Base-by-base conservation (phyloP, 2,329 filamentous ascomycete species). In the Byssothecium circinans region DNA sequence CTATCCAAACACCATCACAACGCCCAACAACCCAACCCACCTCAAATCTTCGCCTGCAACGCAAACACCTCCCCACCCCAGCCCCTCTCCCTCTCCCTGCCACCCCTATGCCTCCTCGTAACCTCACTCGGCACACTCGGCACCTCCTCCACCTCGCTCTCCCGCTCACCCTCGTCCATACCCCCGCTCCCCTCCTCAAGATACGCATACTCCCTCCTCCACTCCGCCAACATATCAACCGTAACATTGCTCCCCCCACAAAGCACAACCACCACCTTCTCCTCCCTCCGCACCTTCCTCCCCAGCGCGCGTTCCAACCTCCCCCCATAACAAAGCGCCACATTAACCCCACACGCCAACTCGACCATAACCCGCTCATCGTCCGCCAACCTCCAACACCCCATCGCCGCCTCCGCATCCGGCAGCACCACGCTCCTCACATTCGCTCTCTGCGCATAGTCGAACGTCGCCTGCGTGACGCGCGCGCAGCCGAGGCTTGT, bases 351-450 rank as follows among this genome's bases (percentile, higher is more conserved):
- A 67, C 92, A 96, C 0, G 91, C 85, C 29, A 87, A 77, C 74
- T 97, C 92, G 2, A 96, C 89, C 47, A 96, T 75, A 47, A 92
- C 74, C 20, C 87, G 76, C 59, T 91, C 88, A 51, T 95, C 90
- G 56, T 96, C 88, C 8, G 89, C 86, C 52, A 96, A 85, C 19
- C 82, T 78, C 61, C 87, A 84, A 44, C 86, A 88, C 2, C 85
- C 91, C 71, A 85, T 81, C 17, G 88, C 89, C 0, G 92, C 91
- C 62, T 94, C 88, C 3, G 83, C 84, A 60, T 95, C 89, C 2
- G 78, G 78, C 8, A 94, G 75, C 0, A 90, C 86, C 2, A 81
- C 72, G 52, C 80, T 84, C 30, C 77, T 76, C 19, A 87, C 80
- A 35, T 76, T 75, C 30, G 80, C 67, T 1, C 74, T 64, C 35